Evolutionary conservation across 2,329 filamentous ascomycete species (phyloP), one percentile per base, ranked within the genome.

Genomic region (Trichoderma sp.): DNA sequence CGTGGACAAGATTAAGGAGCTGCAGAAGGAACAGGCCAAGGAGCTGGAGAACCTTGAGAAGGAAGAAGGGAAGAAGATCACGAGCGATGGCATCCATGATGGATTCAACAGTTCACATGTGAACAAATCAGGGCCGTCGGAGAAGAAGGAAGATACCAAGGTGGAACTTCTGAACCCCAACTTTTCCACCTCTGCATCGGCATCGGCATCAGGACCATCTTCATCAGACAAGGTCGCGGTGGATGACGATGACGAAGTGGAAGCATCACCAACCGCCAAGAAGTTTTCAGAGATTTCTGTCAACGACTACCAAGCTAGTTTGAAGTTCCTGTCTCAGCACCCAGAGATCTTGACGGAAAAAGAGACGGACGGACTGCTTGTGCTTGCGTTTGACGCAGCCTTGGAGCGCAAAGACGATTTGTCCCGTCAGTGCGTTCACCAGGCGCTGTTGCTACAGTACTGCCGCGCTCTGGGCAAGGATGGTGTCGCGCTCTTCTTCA

Each of bases 401-500:
- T 88, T 97, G 72, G 91, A 93, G 74, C 88, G 89, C 70, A 89
- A 93, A 75, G 89, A 92, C 70, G 91, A 93, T n/a, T 89, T 92
- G 75, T 90, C 93, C 4, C 89, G 91, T 62, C 93, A 95, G 80
- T 98, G 91, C 81, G 94, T 99, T 26, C 96, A 99, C 82, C 95
- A 98, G 80, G 95, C 92, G 3, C 86, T 98, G 17, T 86, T 99
- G 13, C 84, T 99, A 53, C 96, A 99, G 81, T 99, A 99, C 84
- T 99, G 96, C 83, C 90, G 95, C 11, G 92, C 94, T 55, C 87
- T 99, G 7, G 95, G 95, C 73, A 90, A 89, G 74, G 94, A 98
- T 77, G 95, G 95, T 26, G 94, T 98, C 9, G 88, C 90, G 6
- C 84, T 98, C 34, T 99, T 99, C 86, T 99, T 99, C 88, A 97